Base-by-base conservation (phyloP, 2,329 filamentous ascomycete species). In the Xylariomycetidae sp. region DNA sequence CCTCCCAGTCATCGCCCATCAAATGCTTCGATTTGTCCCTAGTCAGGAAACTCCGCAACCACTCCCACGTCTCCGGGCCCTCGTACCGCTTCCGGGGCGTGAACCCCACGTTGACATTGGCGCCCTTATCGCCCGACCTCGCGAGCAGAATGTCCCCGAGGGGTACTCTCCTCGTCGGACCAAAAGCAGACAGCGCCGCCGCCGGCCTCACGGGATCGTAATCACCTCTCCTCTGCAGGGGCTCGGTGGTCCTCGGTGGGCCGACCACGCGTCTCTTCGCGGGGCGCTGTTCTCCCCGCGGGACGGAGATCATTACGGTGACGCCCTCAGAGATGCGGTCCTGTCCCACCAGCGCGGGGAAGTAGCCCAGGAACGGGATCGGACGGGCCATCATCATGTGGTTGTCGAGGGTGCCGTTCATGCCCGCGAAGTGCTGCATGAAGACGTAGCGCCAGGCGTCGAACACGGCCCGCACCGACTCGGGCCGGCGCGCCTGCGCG, bases 381-480 rank as follows among this genome's bases (percentile, higher is more conserved):
- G 65, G 63, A 3, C 6, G 27, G 3, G 60, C 28, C 7, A 62
- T 60, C 7, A 62, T 60, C 0, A 59, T 59, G 7, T 67, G 56
- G 17, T 50, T 50, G 34, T 72, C 67, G 5, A 67, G 45, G 4
- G 64, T 61, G 23, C 55, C 53, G 40, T 66, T 62, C 41, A 67
- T 58, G 1, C 68, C 66, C 14, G 55, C 54, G 29, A 66, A 70
- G 44, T 69, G 66, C 36, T 63, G 59, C 50, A 70, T 61, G n/a
- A 61, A 58, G 31, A 52, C 53, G 6, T 59, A 48, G 11, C 41
- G 48, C 44, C 58, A 49, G 4, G 55, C 55, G 13, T 45, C 45
- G n/a, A 48, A 34, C 2, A 66, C 50, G 10, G 37, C 42, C 3
- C 38, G 37, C 3, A 67, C 47, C 0, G 49, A 44, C 2, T 46